Base-by-base conservation (phyloP, 2,329 filamentous ascomycete species). In the Didymella arachidicola region DNA sequence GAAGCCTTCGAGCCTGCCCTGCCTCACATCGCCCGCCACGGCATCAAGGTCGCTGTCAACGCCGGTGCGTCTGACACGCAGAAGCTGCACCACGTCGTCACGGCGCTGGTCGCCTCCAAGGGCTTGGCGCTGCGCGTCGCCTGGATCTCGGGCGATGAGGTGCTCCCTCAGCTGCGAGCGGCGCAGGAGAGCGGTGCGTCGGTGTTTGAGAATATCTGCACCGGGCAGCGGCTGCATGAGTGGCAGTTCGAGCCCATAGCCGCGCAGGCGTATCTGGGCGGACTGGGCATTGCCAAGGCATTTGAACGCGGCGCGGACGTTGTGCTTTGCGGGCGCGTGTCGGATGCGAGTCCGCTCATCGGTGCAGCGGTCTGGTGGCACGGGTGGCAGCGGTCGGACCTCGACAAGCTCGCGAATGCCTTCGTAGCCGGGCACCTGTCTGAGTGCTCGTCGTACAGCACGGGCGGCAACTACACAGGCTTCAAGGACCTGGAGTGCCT, bases 281-380 rank as follows among this genome's bases (percentile, higher is more conserved):
- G 79, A 4, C 50, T 79, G 8, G 79, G 79, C 0, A 81, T 81
- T 22, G 78, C 77, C 3, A 72, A 72, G 22, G 79, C 78, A 0
- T 74, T 81, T 34, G 67, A 67, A 1, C 69, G 68, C 34, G 79
- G 79, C 18, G 79, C 79, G 16, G 72, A 81, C 60, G 80, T 81
- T 22, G 78, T 81, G 0, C 67, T 81, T 3, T 81, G 79, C 47
- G 79, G 79, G 4, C 70, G 79, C 38, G 79, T 81, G 2, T 77
- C 74, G 7, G 79, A 81, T 60, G 79, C 79, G 0, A 77, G 74
- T 48, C 79, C 79, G 1, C 75, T 80, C 1, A 80, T 81, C 30
- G 79, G 78, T 3, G 77, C 78, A 10, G 78, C 78, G 19, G 74
- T 65, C 39, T 81, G 79, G 79, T 81, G 79, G 79, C 79, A 81